These are phyloP conservation scores for Lactarius tabidus DNA, from an alignment of 768 basidiomycete species.

Conservation along the genomic window DNA sequence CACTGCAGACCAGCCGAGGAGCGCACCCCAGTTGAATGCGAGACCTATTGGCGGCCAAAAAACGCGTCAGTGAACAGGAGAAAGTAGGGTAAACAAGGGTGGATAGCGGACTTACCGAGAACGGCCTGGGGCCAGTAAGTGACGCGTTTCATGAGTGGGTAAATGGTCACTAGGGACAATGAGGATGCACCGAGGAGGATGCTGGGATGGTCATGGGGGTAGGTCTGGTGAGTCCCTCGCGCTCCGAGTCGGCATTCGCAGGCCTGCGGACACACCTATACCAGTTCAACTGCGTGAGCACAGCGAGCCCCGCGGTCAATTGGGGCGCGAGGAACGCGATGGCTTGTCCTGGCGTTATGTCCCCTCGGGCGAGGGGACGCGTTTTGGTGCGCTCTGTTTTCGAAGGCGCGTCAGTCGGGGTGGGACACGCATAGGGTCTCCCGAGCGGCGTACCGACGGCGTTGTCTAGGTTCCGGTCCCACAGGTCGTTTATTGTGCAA, in stretches of 20 bases:
- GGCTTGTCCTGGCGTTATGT: slow-evolving; percentile 72
- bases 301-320: slow-evolving; percentile 74
- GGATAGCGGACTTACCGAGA: slow-evolving; percentile 55
- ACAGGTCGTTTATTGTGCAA: slow-evolving; percentile 98
- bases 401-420: neutral
- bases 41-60: slow-evolving; percentile 52
- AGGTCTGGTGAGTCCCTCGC: neutral
- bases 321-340: slow-evolving; percentile 79
- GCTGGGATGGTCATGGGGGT: slow-evolving; percentile 38
- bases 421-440: neutral
- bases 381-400: slow-evolving; percentile 72
- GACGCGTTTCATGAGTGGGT: slow-evolving; percentile 95
- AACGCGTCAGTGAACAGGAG: neutral
- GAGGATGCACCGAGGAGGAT: slow-evolving; percentile 91
- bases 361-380: slow-evolving; percentile 84
- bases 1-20: slow-evolving; percentile 96
- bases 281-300: slow-evolving; percentile 89
- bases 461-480: slow-evolving; percentile 90
- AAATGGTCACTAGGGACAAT: slow-evolving; percentile 78
- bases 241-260: neutral
- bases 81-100: neutral
- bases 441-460: slow-evolving; percentile 65
- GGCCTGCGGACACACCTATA: slow-evolving; percentile 62
- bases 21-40: slow-evolving; percentile 95
- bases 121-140: slow-evolving; percentile 98